Percentiles rank a stretch among this genome's conserved stretches.
Conservation (phyloP, 2,329 filamentous ascomycete genomes). For the Triangularia verruculosa region DNA sequence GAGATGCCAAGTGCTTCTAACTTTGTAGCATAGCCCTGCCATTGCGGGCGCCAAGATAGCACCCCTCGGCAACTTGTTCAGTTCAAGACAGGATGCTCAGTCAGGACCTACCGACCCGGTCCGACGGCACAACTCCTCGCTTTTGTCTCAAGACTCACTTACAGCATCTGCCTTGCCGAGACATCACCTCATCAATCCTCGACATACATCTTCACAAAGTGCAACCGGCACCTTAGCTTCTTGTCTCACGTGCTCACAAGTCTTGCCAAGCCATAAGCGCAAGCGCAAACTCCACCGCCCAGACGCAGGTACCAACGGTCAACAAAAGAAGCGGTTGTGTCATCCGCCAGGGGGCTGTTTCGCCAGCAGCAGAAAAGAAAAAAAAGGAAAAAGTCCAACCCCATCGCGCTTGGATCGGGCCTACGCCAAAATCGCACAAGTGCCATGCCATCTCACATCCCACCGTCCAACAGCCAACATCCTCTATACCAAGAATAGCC, state of each 20-base stretch:
- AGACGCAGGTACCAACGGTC: slow-evolving; percentile 10
- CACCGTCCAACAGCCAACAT: slow-evolving; percentile 7
- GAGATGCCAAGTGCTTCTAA: neutral
- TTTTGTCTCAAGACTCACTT: neutral
- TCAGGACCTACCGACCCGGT: neutral
- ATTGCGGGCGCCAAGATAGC: neutral
- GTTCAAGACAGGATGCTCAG: neutral
- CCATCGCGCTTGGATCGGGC: neutral
- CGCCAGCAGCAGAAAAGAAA: neutral
- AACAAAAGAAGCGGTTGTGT: neutral
- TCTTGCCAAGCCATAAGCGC: neutral
- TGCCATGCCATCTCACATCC: neutral
- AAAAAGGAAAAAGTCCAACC: neutral
- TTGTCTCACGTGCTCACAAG: neutral
- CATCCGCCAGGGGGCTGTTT: neutral
- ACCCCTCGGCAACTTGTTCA: neutral
- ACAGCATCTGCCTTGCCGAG: neutral
- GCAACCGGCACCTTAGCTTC: neutral
- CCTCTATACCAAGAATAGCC: slow-evolving; percentile 10
- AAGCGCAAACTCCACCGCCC: neutral
- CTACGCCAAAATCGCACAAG: neutral
- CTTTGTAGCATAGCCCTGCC: neutral
- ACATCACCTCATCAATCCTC: neutral
- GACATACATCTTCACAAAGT: neutral
- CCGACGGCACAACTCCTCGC: neutral